Conservation (phyloP, 768 basidiomycete genomes). For the Crepidotus variabilis region DNA sequence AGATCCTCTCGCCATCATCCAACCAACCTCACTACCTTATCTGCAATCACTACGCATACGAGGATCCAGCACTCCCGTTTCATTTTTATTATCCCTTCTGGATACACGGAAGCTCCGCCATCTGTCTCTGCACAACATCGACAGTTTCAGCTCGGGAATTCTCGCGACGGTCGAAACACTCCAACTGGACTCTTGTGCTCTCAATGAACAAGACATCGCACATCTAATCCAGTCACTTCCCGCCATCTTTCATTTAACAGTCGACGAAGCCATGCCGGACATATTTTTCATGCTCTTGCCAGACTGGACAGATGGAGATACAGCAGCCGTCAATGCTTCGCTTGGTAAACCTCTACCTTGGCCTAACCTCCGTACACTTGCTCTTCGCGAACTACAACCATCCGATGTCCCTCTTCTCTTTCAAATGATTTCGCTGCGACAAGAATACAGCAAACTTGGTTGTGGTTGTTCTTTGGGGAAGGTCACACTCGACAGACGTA, state of each 20-base stretch:
- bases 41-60: conserved; percentile 40
- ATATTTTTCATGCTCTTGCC: conserved; percentile 27
- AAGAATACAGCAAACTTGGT: conserved; percentile 2
- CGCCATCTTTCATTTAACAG: conserved; percentile 24
- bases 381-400: conserved; percentile 27
- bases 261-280: conserved; percentile 29
- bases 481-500: conserved; percentile 33
- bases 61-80: conserved; percentile 28
- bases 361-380: conserved; percentile 31
- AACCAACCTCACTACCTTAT: conserved; percentile 28
- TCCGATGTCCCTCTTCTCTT: conserved; percentile 28
- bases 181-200: conserved; percentile 28
- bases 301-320: background rate
- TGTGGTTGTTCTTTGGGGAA: conserved; percentile 7
- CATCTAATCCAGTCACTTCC: conserved; percentile 34
- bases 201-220: conserved; percentile 27
- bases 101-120: conserved; percentile 31
- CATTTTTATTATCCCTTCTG: conserved; percentile 33
- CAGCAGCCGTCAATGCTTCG: background rate
- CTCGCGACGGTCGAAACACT: conserved; percentile 31
- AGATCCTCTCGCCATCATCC: conserved; percentile 22
- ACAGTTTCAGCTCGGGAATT: conserved; percentile 27
- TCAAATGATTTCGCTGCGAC: conserved; percentile 24
- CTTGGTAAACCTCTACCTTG: conserved; percentile 20
- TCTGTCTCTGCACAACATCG: conserved; percentile 30